Conservation (phyloP, 371 early-diverging fungal genomes). For the Phascolomyces articulosus region DNA sequence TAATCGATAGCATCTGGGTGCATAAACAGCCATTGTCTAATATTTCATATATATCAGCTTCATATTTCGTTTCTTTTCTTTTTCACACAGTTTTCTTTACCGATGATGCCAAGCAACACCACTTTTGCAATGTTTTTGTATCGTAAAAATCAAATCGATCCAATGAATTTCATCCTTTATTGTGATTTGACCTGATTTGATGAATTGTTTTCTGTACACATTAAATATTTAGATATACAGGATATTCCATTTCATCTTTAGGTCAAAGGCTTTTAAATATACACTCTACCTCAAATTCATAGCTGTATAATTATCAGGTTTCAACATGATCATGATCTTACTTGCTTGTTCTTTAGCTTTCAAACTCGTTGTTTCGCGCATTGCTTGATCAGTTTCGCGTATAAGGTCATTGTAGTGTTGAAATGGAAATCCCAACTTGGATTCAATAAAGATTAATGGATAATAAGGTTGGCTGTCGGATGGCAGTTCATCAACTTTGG, state of each 20-base stretch:
- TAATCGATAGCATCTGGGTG: conserved; percentile 3
- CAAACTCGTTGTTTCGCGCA: not conserved
- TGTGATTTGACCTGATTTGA: conserved; percentile 27
- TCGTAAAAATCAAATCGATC: conserved; percentile 51
- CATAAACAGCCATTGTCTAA: conserved; percentile 44
- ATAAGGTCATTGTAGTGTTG: conserved; percentile 14
- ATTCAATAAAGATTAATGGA: conserved; percentile 36
- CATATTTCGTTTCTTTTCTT: not conserved
- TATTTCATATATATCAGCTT: not conserved
- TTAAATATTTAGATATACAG: too few relatives aligned
- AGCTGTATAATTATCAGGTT: conserved; percentile 61
- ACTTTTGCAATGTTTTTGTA: conserved; percentile 60
- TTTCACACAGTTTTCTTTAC: conserved; percentile 31
- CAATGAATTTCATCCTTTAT: conserved; percentile 38
- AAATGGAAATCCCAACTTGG: conserved; percentile 38
- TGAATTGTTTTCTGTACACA: conserved; percentile 51
- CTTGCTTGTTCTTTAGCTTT: conserved; percentile 26
- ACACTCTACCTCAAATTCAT: conserved; percentile 55
- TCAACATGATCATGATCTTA: conserved; percentile 45
- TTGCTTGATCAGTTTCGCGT: conserved; percentile 24
- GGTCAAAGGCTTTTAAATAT: too few relatives aligned
- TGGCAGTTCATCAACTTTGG: conserved; percentile 26
- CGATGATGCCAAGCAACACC: conserved; percentile 61
- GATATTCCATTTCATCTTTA: not conserved
- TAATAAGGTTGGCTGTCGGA: conserved; percentile 22